Conservation (phyloP, 805 yeast genomes). For the Cyberlindnera mycetangii region DNA sequence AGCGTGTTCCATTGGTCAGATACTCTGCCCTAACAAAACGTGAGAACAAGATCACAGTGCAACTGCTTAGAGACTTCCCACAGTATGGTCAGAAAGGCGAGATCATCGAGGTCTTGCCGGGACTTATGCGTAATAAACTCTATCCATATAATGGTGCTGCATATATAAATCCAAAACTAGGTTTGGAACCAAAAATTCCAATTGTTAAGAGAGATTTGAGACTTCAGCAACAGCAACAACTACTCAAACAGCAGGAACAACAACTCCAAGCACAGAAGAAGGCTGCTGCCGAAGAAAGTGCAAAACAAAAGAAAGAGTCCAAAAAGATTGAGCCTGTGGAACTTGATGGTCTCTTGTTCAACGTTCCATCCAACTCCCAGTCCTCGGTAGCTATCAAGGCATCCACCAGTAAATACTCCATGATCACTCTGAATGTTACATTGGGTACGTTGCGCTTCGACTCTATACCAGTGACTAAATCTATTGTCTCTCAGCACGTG, state of each 20-base stretch:
- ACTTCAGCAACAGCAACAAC: constrained; percentile 13
- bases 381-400: constrained; percentile 8
- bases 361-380: constrained; percentile 13
- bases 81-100: constrained; percentile 69
- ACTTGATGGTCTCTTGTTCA: constrained; percentile 24
- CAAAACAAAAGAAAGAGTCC: constrained; percentile 4
- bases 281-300: constrained; percentile 2
- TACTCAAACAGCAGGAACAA: constrained; percentile 6
- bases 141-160: constrained; percentile 73
- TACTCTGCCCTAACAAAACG: constrained; percentile 48
- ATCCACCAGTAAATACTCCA: constrained; percentile 18
- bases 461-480: constrained; percentile 14
- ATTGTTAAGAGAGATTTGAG: constrained; percentile 24
- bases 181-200: constrained; percentile 27
- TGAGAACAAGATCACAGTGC: constrained; percentile 61
- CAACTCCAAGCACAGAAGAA: constrained; percentile 4
- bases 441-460: constrained; percentile 15
- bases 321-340: constrained; percentile 14
- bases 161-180: constrained; percentile 43
- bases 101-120: constrained; percentile 70
- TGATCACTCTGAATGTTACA: constrained; percentile 23
- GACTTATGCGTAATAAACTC: constrained; percentile 76
- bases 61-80: constrained; percentile 66
- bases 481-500: constrained; percentile 14
- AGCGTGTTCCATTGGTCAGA: constrained; percentile 35